A percentile compares a stretch with the other conserved stretches of the same genome.
These are phyloP conservation scores for Amanita inopinata DNA, from an alignment of 768 basidiomycete species.

Conservation along the genomic window DNA sequence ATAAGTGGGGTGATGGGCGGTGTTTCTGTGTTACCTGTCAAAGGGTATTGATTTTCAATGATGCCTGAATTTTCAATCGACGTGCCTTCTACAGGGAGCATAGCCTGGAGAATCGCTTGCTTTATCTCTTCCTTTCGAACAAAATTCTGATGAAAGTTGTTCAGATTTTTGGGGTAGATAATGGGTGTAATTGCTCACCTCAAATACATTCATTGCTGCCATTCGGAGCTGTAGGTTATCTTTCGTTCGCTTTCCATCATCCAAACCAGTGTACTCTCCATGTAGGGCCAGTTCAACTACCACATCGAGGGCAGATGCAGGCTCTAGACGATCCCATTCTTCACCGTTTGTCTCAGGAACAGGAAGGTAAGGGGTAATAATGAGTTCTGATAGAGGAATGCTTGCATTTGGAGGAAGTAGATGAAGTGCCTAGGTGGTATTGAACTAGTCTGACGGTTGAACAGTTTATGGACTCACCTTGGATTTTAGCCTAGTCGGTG, in stretches of 20 bases:
- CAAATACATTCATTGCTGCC: conserved; percentile 74
- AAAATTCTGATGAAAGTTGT: conserved; percentile 45
- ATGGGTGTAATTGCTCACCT: conserved; percentile 35
- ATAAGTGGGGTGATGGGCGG: conserved; percentile 58
- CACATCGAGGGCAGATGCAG: conserved; percentile 71
- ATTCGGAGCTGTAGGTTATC: conserved; percentile 68
- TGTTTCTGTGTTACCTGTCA: conserved; percentile 22
- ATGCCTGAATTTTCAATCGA: not conserved
- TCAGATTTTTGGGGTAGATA: conserved; percentile 1
- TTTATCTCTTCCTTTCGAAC: conserved; percentile 64
- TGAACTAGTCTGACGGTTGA: conserved; percentile 7
- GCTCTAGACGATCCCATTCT: conserved; percentile 85
- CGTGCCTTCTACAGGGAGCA: conserved; percentile 53
- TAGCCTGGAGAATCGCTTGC: conserved; percentile 59
- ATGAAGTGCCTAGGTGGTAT: conserved; percentile 28
- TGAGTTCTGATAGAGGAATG: conserved; percentile 58
- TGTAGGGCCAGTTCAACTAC: conserved; percentile 77
- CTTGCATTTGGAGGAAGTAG: conserved; percentile 37
- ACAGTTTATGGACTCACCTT: conserved; percentile 39
- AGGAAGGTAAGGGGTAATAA: conserved; percentile 65
- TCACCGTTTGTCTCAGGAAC: conserved; percentile 80
- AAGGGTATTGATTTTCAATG: not conserved
- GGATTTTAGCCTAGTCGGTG: conserved; percentile 78
- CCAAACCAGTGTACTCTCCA: conserved; percentile 77
- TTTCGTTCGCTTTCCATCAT: conserved; percentile 45